Base-by-base conservation (phyloP, 1,284 basidiomycete genomes). In the Malassezia psittaci region DNA sequence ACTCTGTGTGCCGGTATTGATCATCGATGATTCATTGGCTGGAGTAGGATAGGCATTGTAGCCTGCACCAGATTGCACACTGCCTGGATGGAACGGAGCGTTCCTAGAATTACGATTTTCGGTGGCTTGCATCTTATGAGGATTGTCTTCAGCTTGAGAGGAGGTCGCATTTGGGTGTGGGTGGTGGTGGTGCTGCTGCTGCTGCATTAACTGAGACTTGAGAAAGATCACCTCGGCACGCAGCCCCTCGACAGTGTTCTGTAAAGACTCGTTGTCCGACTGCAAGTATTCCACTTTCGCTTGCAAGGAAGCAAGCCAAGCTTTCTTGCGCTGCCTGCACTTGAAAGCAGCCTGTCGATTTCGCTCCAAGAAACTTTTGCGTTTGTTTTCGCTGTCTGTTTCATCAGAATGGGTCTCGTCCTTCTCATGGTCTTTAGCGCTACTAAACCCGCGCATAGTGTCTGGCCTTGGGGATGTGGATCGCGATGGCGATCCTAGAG, bases 321-420 rank as follows among this genome's bases (percentile, higher is more conserved):
- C 90, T 77, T 98, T 98, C 77, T 98, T 98, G 53, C 93, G 85
- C 75, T 98, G 93, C 38, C 93, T 87, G 77, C 94, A 98, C 78
- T 98, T 98, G 69, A 96, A 83, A 3, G 93, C 93, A 56, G 93
- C 93, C 51, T 74, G 69, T 13, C 71, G 65, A 40, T 74, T 74
- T 35, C 71, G 64, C 43, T 74, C 71, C 33, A 74, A 44, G 38
- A 74, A 74, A 56, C 67, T 69, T 43, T 68, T 71, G 35, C 71
- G 62, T 58, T 72, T 74, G 11, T 40, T 43, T 41, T 69, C 67
- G 15, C 68, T 66, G 24, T 58, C 56, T 48, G 77, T 76, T 37
- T 77, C 65, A 5, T 61, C 65, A 37, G 77, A 75, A 33, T 77
- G 64, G 29, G 60, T 65, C 36, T 65, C 70, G 34, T 64, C 66